A percentile compares a stretch with the other conserved stretches of the same genome.
phyloP scores from a whole-genome alignment of 306 rosid genomes.

The Neltuma alba region DNA sequence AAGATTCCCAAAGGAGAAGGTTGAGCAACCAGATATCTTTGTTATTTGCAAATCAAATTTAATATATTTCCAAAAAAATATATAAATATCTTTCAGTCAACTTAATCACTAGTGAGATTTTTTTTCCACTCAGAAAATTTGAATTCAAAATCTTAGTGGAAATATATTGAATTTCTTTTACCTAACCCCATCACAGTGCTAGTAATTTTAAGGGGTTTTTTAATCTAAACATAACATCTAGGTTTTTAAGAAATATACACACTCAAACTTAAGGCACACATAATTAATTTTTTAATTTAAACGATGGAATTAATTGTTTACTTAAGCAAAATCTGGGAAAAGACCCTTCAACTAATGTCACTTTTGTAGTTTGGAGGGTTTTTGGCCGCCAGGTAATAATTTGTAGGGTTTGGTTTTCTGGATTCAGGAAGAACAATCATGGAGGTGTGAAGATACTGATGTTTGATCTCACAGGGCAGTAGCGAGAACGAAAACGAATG shows the following conservation, averaged over 20 bases:
- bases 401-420: background rate
- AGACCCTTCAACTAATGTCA: conserved; percentile 24
- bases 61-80: too few relatives aligned
- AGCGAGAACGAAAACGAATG: background rate
- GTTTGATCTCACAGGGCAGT: background rate
- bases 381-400: background rate
- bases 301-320: background rate
- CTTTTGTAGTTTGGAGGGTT: background rate
- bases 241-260: background rate
- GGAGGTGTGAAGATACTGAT: conserved; percentile 22
- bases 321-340: conserved; percentile 3
- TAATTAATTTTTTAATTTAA: background rate
- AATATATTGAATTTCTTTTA: too few relatives aligned
- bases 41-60: too few relatives aligned
- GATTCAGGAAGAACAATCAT: conserved; percentile 12
- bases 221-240: background rate
- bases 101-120: too few relatives aligned
- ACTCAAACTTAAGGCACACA: background rate
- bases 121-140: too few relatives aligned
- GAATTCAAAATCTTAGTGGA: too few relatives aligned
- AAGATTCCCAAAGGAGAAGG: background rate
- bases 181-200: background rate
- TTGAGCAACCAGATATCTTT: background rate
- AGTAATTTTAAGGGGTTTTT: background rate
- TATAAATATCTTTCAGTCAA: too few relatives aligned